Conservation (phyloP, 2,329 filamentous ascomycete species). For the Penicillium sclerotiorum region DNA sequence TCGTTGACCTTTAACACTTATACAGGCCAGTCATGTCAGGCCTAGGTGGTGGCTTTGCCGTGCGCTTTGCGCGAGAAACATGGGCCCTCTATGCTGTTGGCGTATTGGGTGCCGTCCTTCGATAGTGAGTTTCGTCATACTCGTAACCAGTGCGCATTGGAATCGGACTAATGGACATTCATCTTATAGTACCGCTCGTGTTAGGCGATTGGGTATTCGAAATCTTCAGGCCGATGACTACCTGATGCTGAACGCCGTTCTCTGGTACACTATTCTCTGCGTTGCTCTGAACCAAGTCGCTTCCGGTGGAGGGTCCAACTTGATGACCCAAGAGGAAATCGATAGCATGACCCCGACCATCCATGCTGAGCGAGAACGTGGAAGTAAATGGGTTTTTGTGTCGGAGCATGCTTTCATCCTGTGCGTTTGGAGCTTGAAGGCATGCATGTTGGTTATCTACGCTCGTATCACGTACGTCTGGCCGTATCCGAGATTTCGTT, state of each 20-base stretch:
- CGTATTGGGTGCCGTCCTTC: conserved; percentile 37
- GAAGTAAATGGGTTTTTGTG: conserved; percentile 65
- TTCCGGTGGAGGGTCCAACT: conserved; percentile 59
- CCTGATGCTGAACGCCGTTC: conserved; percentile 57
- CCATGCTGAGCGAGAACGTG: conserved; percentile 48
- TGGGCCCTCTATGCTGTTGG: conserved; percentile 46
- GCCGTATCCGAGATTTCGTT: neutral
- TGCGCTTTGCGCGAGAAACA: conserved; percentile 39
- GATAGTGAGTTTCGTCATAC: conserved; percentile 42
- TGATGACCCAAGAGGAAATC: conserved; percentile 55
- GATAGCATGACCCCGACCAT: conserved; percentile 50
- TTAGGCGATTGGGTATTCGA: conserved; percentile 49
- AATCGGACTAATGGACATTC: neutral
- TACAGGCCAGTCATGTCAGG: conserved; percentile 29
- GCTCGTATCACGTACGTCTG: conserved; percentile 46
- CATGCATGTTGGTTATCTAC: conserved; percentile 58
- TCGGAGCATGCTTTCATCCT: conserved; percentile 65
- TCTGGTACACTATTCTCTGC: conserved; percentile 60
- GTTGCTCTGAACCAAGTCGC: conserved; percentile 58
- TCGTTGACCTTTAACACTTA: conserved; percentile 6
- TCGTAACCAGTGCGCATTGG: neutral
- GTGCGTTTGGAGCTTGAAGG: conserved; percentile 55
- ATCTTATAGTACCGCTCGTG: conserved; percentile 39
- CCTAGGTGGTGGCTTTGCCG: conserved; percentile 30
- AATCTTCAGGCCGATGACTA: conserved; percentile 60